Evolutionary conservation across 108 stramenopile genomes (phyloP).

Genomic region (Conticribra weissflogii): DNA sequence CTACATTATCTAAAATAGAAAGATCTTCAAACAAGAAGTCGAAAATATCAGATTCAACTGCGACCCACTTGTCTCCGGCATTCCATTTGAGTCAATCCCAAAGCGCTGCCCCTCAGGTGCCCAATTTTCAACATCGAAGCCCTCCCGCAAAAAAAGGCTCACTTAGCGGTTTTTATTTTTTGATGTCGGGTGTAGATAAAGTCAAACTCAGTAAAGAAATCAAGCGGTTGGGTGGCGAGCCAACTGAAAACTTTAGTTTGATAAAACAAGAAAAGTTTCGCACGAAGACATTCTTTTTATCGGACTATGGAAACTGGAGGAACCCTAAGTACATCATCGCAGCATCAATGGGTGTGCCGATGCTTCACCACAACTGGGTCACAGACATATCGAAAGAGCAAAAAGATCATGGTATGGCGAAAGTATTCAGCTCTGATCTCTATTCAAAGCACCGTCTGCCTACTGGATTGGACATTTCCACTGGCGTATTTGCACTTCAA

Average conservation of each 20-base stretch:
- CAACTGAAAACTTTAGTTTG: background rate
- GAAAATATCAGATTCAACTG: slow-evolving; percentile 1
- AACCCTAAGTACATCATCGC: slow-evolving; percentile 45
- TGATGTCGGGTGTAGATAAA: background rate
- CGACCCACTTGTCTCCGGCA: slow-evolving; percentile 16
- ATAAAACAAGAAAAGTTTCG: background rate
- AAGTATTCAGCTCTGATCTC: slow-evolving; percentile 35
- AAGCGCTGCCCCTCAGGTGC: slow-evolving; percentile 2
- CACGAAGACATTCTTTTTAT: no score
- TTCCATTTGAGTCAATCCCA: slow-evolving; percentile 39
- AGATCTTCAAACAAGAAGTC: slow-evolving; percentile 5
- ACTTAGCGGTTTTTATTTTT: slow-evolving; percentile 14
- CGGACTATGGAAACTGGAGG: no score
- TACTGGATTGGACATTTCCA: slow-evolving; percentile 36
- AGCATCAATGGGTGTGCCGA: slow-evolving; percentile 36
- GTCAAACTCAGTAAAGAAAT: slow-evolving; percentile 13
- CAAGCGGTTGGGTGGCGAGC: slow-evolving; percentile 24
- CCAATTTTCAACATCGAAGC: slow-evolving; percentile 14
- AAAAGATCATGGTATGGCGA: slow-evolving; percentile 16
- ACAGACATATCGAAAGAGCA: slow-evolving; percentile 28
- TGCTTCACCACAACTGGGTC: slow-evolving; percentile 46
- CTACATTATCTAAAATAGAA: slow-evolving; percentile 8
- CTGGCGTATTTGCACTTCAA: slow-evolving; percentile 27
- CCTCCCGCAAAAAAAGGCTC: slow-evolving; percentile 4
- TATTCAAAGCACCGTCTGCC: slow-evolving; percentile 42